Evolutionary conservation across 106 monocot genomes (phyloP).

Genomic region (Dioscorea dumetorum): DNA sequence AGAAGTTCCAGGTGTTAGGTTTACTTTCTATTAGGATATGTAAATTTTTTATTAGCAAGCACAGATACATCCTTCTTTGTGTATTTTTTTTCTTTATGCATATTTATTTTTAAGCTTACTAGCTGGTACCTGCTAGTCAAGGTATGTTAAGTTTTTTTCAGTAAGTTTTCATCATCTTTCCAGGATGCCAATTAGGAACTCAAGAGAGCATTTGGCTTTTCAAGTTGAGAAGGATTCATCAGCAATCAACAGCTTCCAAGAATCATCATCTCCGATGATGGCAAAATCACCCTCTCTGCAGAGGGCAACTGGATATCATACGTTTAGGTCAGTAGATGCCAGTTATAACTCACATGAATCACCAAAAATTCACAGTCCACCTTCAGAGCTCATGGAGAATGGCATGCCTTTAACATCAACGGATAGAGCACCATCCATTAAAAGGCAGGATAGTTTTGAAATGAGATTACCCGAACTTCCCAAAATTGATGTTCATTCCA

Average conservation of each 20-base stretch:
- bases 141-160: neutral
- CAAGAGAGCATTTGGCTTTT: constrained; percentile 40
- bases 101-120: too few relatives aligned
- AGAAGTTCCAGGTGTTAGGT: too few relatives aligned
- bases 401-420: constrained; percentile 31
- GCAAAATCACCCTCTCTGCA: constrained; percentile 89
- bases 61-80: too few relatives aligned
- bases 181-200: constrained; percentile 81
- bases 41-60: too few relatives aligned
- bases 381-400: constrained; percentile 70
- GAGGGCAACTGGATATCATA: constrained; percentile 51
- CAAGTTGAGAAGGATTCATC: constrained; percentile 72
- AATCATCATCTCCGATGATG: constrained; percentile 87
- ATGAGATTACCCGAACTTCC: constrained; percentile 83
- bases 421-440: constrained; percentile 73
- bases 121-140: too few relatives aligned
- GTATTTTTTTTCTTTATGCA: too few relatives aligned
- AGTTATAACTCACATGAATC: constrained; percentile 63
- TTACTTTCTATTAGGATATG: too few relatives aligned
- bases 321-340: constrained; percentile 44
- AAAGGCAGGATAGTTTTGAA: constrained; percentile 94
- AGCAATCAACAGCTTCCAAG: constrained; percentile 49
- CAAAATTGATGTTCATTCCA: constrained; percentile 76
- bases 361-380: constrained; percentile 64
- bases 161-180: neutral